Percentiles rank a stretch among this genome's conserved stretches.
Evolutionary conservation across 768 basidiomycete species (phyloP).

Genomic region (Pleurotus pulmonarius): DNA sequence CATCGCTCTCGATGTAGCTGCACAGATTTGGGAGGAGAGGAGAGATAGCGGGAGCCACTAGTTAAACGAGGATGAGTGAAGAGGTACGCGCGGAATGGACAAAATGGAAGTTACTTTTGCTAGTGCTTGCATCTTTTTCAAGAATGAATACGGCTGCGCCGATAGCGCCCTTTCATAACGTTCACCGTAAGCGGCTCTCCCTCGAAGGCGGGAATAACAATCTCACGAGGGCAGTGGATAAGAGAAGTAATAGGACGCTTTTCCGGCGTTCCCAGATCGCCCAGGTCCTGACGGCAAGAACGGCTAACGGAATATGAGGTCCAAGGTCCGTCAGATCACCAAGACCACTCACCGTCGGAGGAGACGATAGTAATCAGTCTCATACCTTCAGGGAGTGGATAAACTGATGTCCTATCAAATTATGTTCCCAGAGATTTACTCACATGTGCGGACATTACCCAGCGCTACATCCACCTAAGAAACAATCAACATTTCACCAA

Average conservation of each 20-base stretch:
- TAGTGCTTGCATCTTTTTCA: background rate
- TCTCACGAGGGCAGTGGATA: background rate
- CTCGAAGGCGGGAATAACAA: too few relatives aligned
- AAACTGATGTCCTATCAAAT: too few relatives aligned
- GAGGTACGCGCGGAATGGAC: too few relatives aligned
- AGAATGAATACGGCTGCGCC: constrained; percentile 1
- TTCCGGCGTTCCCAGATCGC: constrained; percentile 5
- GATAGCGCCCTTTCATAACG: background rate
- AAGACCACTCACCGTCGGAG: background rate
- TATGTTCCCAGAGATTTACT: too few relatives aligned
- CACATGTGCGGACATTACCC: constrained; percentile 3
- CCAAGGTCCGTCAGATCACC: too few relatives aligned
- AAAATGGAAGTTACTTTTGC: background rate
- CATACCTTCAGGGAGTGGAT: background rate
- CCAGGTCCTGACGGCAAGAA: constrained; percentile 4
- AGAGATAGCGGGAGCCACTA: background rate
- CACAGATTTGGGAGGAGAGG: background rate
- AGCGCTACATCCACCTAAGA: background rate
- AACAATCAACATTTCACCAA: background rate
- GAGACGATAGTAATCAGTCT: constrained; percentile 1
- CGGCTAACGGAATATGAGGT: background rate
- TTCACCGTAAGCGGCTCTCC: background rate
- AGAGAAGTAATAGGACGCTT: background rate
- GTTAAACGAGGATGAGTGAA: too few relatives aligned
- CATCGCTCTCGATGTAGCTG: constrained; percentile 11